Conservation (phyloP, 2,329 filamentous ascomycete genomes). For the Pseudocercospora cruenta region DNA sequence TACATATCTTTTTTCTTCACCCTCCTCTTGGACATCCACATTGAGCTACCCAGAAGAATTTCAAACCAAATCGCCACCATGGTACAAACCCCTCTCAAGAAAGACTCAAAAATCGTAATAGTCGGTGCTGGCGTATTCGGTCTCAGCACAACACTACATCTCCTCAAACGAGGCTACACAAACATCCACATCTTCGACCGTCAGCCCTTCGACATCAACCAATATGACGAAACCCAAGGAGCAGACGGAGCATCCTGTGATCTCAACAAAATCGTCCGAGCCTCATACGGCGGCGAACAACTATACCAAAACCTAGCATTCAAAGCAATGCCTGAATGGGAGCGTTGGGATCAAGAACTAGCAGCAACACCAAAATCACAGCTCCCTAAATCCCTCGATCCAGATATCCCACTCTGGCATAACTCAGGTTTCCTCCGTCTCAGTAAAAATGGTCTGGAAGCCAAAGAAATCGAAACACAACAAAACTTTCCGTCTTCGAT, state of each 20-base stretch:
- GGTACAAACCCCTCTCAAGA: constrained; percentile 11
- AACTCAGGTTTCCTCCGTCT: constrained; percentile 33
- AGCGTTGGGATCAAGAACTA: constrained; percentile 36
- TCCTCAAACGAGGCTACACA: constrained; percentile 31
- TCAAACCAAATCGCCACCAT: constrained; percentile 2
- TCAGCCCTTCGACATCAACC: constrained; percentile 27
- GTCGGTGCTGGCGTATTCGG: constrained; percentile 52
- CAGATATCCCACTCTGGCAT: constrained; percentile 29
- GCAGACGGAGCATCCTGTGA: constrained; percentile 31
- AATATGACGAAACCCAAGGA: constrained; percentile 28
- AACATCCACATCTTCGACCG: constrained; percentile 41
- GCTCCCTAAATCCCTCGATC: constrained; percentile 16
- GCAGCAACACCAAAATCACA: constrained; percentile 12
- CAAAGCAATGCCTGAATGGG: constrained; percentile 39
- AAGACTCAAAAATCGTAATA: constrained; percentile 37
- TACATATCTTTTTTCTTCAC: not conserved
- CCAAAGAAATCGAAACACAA: constrained; percentile 31
- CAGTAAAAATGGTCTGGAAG: constrained; percentile 23
- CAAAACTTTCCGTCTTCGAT: constrained; percentile 30
- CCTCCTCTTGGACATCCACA: not conserved
- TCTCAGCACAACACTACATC: constrained; percentile 44
- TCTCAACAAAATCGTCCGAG: constrained; percentile 33
- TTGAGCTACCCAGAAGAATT: not conserved
- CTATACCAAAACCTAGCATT: constrained; percentile 32
- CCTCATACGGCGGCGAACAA: constrained; percentile 29